A percentile compares a stretch with the other conserved stretches of the same genome.
Evolutionary conservation across 371 early-diverging fungal species (phyloP).

Genomic region (Mortierella sp.): DNA sequence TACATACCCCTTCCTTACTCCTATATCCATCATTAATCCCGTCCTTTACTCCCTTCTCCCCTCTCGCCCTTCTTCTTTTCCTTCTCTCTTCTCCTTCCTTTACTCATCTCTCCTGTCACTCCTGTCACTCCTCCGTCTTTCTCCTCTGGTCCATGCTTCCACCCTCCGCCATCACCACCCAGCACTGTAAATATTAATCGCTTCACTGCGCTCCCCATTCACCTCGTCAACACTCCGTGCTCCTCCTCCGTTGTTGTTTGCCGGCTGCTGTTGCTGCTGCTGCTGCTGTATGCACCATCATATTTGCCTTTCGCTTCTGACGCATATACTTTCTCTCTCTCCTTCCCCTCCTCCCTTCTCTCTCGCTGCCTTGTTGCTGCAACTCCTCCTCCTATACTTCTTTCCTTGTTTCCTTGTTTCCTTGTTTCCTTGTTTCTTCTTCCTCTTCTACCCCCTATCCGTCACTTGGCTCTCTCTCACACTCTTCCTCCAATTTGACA

Average conservation of each 20-base stretch:
- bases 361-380: not conserved
- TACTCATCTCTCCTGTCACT: not conserved
- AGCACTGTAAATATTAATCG: not conserved
- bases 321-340: not conserved
- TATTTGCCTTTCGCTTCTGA: not conserved
- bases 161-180: not conserved
- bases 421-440: not conserved
- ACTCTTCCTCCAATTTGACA: no score
- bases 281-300: not conserved
- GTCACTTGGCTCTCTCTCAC: no score
- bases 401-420: not conserved
- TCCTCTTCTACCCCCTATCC: slow-evolving; percentile 9
- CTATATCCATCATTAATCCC: not conserved
- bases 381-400: not conserved
- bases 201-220: not conserved
- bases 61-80: not conserved
- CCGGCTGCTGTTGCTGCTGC: no score
- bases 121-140: not conserved
- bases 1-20: not conserved
- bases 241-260: not conserved
- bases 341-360: not conserved
- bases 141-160: slow-evolving; percentile 1
- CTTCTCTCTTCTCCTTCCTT: slow-evolving; percentile 6
- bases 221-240: not conserved
- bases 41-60: not conserved